These are phyloP conservation scores for Backusella luteola DNA, from an alignment of 192 early-diverging fungal genomes.

Conservation along the genomic window DNA sequence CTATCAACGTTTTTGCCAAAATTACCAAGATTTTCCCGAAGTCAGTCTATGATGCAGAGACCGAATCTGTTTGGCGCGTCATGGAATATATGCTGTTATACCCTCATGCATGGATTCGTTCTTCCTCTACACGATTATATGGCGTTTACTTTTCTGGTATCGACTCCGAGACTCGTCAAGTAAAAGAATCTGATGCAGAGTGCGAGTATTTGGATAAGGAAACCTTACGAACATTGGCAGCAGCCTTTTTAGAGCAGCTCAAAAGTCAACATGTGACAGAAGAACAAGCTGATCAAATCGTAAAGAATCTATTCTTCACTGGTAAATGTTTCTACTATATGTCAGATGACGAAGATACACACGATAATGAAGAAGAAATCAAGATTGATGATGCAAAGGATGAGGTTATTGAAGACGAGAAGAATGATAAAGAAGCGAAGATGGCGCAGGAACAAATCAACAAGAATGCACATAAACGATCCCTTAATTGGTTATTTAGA, in stretches of 20 bases:
- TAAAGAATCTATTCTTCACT: conserved; percentile 94
- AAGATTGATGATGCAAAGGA: conserved; percentile 45
- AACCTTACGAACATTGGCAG: conserved; percentile 53
- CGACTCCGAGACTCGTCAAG: conserved; percentile 49
- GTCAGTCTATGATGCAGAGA: conserved; percentile 45
- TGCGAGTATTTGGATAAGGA: conserved; percentile 37
- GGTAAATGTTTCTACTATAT: conserved; percentile 70
- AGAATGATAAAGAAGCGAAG: conserved; percentile 22
- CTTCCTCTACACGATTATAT: conserved; percentile 65
- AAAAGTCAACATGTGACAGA: conserved; percentile 62
- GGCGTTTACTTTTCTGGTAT: conserved; percentile 77
- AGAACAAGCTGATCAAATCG: conserved; percentile 84
- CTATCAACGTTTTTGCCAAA: conserved; percentile 74
- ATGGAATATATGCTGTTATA: conserved; percentile 70
- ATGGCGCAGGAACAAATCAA: conserved; percentile 5
- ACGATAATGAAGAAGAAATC: conserved; percentile 34
- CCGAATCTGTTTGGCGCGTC: conserved; percentile 65
- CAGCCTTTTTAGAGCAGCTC: conserved; percentile 60
- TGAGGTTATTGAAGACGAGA: conserved; percentile 35
- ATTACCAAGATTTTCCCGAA: conserved; percentile 57
- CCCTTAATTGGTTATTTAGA: conserved; percentile 61
- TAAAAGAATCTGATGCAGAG: conserved; percentile 20
- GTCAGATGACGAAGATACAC: conserved; percentile 31
- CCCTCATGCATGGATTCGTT: conserved; percentile 90
- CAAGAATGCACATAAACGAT: conserved; percentile 34